A percentile compares a stretch with the other conserved stretches of the same genome.
Evolutionary conservation across 306 rosid species (phyloP).

Genomic region (Cucumis cinereus): DNA sequence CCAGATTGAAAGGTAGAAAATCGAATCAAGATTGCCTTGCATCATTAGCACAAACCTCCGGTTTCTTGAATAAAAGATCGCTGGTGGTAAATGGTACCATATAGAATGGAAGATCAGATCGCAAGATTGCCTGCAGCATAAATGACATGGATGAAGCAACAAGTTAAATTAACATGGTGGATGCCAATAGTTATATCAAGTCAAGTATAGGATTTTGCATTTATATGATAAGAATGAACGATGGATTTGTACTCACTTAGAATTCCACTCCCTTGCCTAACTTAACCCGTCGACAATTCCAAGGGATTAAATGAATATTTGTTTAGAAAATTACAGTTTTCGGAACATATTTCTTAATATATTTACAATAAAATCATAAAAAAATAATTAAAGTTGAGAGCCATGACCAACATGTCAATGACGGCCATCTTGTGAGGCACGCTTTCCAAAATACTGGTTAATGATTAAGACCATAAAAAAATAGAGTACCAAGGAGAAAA

Average conservation of each 20-base stretch:
- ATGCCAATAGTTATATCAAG: neutral
- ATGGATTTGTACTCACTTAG: neutral
- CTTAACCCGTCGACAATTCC: neutral
- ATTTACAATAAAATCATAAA: neutral
- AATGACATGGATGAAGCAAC: neutral
- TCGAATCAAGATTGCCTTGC: neutral
- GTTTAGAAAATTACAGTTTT: neutral
- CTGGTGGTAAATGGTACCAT: constrained; percentile 67
- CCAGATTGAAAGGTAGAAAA: neutral
- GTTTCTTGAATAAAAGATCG: constrained; percentile 57
- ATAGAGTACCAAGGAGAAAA: neutral
- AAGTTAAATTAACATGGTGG: neutral
- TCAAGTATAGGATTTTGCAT: neutral
- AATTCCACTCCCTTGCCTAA: constrained; percentile 2
- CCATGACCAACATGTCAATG: neutral
- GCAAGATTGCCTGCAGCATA: constrained; percentile 60
- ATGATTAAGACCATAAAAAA: neutral
- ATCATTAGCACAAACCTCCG: constrained; percentile 55
- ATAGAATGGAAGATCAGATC: constrained; percentile 85
- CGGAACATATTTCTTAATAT: neutral
- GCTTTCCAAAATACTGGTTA: neutral
- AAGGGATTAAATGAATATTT: neutral
- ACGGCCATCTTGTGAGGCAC: neutral
- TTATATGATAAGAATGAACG: neutral
- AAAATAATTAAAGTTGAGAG: neutral